A percentile compares a stretch with the other conserved stretches of the same genome.
phyloP scores from a whole-genome alignment of 305 asterid species.

The Withania somnifera region DNA sequence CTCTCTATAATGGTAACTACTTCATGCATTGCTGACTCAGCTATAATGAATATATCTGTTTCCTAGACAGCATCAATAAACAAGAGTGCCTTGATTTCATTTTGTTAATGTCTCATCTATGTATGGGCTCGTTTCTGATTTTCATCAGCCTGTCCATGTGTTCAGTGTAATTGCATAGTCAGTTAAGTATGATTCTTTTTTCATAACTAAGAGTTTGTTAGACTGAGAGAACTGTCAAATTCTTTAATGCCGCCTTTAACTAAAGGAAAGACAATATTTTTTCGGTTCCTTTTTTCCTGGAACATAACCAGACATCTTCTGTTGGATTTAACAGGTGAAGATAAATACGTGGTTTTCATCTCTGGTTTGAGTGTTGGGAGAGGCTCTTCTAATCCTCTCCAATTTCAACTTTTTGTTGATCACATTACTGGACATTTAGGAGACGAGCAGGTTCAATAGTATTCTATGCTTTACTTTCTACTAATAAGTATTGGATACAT shows the following conservation, averaged over 20 bases:
- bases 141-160: background rate
- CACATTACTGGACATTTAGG: slow-evolving; percentile 98
- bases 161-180: background rate
- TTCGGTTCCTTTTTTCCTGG: background rate
- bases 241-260: background rate
- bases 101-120: background rate
- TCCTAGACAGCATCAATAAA: background rate
- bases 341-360: slow-evolving; percentile 68
- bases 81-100: background rate
- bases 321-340: slow-evolving; percentile 52
- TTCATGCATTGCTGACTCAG: background rate
- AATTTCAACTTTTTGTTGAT: slow-evolving; percentile 84
- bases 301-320: background rate
- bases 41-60: background rate
- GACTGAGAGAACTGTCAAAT: background rate
- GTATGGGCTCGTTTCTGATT: background rate
- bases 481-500: background rate
- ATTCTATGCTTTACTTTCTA: slow-evolving; percentile 6
- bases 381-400: slow-evolving; percentile 74
- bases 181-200: background rate
- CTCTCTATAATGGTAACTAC: background rate
- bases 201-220: background rate
- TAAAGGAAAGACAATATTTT: background rate
- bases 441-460: slow-evolving; percentile 61
- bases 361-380: slow-evolving; percentile 87